Evolutionary conservation across 1,284 basidiomycete genomes (phyloP).

Genomic region (Irpex sp.): DNA sequence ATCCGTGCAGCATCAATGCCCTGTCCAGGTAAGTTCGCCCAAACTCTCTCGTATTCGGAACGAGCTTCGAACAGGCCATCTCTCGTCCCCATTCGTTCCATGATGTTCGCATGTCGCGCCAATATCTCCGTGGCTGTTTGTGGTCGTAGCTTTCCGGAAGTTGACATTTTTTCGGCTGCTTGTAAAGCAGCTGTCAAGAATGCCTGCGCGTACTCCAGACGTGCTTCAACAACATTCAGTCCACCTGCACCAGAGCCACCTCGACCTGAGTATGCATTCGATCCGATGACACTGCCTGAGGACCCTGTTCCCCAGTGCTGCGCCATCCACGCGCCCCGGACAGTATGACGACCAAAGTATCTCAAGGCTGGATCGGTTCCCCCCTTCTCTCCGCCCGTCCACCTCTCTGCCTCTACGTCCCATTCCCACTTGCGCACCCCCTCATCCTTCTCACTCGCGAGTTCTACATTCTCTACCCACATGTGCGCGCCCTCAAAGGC

Average conservation of each 20-base stretch:
- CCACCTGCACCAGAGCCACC: constrained; percentile 33
- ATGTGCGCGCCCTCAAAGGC: constrained; percentile 61
- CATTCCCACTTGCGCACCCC: constrained; percentile 67
- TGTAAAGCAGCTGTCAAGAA: constrained; percentile 53
- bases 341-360: constrained; percentile 58
- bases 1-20: constrained; percentile 48
- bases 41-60: constrained; percentile 62
- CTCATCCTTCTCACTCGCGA: constrained; percentile 50
- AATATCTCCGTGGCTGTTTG: constrained; percentile 59
- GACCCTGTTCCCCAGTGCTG: constrained; percentile 67
- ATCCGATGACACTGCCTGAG: constrained; percentile 33
- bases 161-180: constrained; percentile 37
- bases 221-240: constrained; percentile 47
- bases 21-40: constrained; percentile 40
- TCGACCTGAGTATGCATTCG: constrained; percentile 34
- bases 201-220: constrained; percentile 48
- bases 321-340: constrained; percentile 77
- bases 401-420: constrained; percentile 66
- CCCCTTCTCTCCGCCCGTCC: constrained; percentile 67
- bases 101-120: constrained; percentile 55
- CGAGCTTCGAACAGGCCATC: constrained; percentile 57
- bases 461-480: constrained; percentile 65
- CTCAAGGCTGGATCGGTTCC: constrained; percentile 77
- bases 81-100: constrained; percentile 65
- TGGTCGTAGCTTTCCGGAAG: constrained; percentile 39